Conservation (phyloP, 495 filamentous ascomycete genomes). For the Pyrenula aspistea region DNA sequence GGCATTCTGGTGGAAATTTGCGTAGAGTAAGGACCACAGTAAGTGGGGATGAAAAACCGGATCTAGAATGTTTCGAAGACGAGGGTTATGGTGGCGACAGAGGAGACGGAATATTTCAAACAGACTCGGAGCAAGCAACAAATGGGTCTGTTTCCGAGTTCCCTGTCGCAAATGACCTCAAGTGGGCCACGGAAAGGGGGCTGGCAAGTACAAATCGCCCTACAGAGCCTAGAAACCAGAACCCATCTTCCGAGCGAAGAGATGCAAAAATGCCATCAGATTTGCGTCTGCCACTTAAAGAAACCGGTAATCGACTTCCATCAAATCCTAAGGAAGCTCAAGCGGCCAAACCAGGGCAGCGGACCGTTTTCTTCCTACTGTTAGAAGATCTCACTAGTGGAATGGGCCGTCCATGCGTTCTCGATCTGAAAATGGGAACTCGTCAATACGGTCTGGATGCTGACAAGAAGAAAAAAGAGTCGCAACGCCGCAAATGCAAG, state of each 20-base stretch:
- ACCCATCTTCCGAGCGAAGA: background rate
- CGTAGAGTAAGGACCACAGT: slow-evolving; percentile 54
- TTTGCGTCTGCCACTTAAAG: slow-evolving; percentile 4
- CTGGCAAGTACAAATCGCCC: background rate
- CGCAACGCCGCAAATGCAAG: slow-evolving; percentile 84
- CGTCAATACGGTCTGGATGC: slow-evolving; percentile 96
- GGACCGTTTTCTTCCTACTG: slow-evolving; percentile 85
- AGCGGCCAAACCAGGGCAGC: slow-evolving; percentile 45
- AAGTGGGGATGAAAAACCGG: slow-evolving; percentile 42
- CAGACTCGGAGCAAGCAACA: slow-evolving; percentile 32
- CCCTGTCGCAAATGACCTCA: background rate
- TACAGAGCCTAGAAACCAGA: background rate
- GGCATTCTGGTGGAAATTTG: slow-evolving; percentile 72
- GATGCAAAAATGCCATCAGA: background rate
- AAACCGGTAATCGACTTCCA: slow-evolving; percentile 25
- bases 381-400: slow-evolving; percentile 95
- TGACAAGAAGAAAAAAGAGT: slow-evolving; percentile 79
- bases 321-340: slow-evolving; percentile 75
- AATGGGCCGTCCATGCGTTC: slow-evolving; percentile 90
- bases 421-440: slow-evolving; percentile 99
- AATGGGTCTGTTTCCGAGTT: slow-evolving; percentile 14
- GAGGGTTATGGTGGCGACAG: slow-evolving; percentile 70
- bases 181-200: background rate
- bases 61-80: slow-evolving; percentile 75
- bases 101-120: slow-evolving; percentile 63